phyloP scores from a whole-genome alignment of 306 rosid genomes.

The Begonia peltatifolia region DNA sequence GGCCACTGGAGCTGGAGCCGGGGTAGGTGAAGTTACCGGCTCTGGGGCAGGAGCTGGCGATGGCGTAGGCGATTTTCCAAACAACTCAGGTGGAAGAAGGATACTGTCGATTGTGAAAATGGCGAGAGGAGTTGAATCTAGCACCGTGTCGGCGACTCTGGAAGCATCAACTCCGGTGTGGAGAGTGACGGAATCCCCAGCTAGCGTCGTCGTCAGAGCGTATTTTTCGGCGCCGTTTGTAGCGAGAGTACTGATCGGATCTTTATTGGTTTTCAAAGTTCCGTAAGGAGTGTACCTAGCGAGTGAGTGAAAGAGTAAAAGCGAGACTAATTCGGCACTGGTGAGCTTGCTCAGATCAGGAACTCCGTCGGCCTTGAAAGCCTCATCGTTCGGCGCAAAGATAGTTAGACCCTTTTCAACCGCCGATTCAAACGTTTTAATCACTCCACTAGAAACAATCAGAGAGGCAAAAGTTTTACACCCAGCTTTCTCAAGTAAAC shows the following conservation, averaged over 20 bases:
- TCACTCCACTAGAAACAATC: conserved; percentile 37
- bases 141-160: conserved; percentile 53
- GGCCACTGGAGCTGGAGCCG: conserved; percentile 17
- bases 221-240: conserved; percentile 68
- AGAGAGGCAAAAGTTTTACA: conserved; percentile 56
- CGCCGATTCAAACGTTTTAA: conserved; percentile 46
- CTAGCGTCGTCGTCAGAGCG: conserved; percentile 28
- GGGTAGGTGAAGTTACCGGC: conserved; percentile 32
- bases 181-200: conserved; percentile 63
- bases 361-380: conserved; percentile 54
- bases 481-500: conserved; percentile 61
- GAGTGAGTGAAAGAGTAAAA: conserved; percentile 52
- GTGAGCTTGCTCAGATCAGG: conserved; percentile 81
- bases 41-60: conserved; percentile 60
- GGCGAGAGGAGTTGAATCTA: conserved; percentile 56
- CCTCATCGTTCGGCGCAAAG: conserved; percentile 82
- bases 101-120: conserved; percentile 60
- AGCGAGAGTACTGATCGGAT: conserved; percentile 48
- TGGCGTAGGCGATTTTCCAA: conserved; percentile 62
- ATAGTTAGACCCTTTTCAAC: conserved; percentile 60
- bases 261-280: conserved; percentile 42
- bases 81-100: conserved; percentile 56
- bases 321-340: conserved; percentile 65
- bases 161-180: conserved; percentile 75
- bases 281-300: conserved; percentile 58